Percentiles rank a stretch among this genome's conserved stretches.
Evolutionary conservation across 2,329 filamentous ascomycete genomes (phyloP).

Genomic region (Xylaria sp.): DNA sequence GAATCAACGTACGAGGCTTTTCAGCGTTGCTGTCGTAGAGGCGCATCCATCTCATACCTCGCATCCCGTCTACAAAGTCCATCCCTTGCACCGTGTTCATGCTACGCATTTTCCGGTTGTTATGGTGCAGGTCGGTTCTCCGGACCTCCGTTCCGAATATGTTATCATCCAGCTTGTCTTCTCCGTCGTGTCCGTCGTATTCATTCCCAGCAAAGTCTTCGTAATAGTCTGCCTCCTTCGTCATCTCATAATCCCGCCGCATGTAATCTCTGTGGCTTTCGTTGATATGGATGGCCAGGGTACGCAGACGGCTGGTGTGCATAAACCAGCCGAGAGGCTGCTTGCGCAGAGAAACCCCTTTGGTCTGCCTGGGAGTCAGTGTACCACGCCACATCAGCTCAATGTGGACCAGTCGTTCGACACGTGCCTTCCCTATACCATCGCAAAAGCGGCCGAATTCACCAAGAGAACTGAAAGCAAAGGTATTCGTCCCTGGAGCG

Average conservation of each 20-base stretch:
- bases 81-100: conserved; percentile 58
- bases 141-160: conserved; percentile 35
- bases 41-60: conserved; percentile 55
- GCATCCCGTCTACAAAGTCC: conserved; percentile 57
- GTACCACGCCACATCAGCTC: conserved; percentile 54
- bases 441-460: conserved; percentile 61
- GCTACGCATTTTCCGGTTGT: conserved; percentile 52
- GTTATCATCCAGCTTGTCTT: conserved; percentile 21
- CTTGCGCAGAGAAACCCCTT: conserved; percentile 53
- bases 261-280: conserved; percentile 50
- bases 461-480: conserved; percentile 64
- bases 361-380: conserved; percentile 8
- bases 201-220: conserved; percentile 35
- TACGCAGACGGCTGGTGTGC: conserved; percentile 54
- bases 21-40: conserved; percentile 55
- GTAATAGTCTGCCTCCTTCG: conserved; percentile 4
- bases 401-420: conserved; percentile 58
- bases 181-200: background rate
- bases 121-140: conserved; percentile 54
- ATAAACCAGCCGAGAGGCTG: conserved; percentile 52
- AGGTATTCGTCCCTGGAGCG: conserved; percentile 53
- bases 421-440: conserved; percentile 53
- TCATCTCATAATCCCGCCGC: conserved; percentile 54
- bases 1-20: conserved; percentile 36
- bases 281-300: conserved; percentile 54